phyloP scores from a whole-genome alignment of 2,329 filamentous ascomycete species.

The Orbilia ellipsospora region DNA sequence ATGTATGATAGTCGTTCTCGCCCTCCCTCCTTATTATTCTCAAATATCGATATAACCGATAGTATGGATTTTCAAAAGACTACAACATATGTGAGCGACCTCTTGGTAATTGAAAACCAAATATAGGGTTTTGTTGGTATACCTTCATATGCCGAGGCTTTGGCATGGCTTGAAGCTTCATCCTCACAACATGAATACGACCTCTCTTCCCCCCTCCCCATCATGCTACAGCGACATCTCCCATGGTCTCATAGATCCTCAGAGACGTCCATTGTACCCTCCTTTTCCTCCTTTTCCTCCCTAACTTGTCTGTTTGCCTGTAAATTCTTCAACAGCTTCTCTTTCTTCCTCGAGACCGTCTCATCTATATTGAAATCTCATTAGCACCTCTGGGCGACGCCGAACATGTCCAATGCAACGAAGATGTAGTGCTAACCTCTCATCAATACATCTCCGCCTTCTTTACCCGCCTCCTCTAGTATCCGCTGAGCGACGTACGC shows the following conservation, averaged over 20 bases:
- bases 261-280: slow-evolving; percentile 39
- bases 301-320: slow-evolving; percentile 24
- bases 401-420: background rate
- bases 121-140: too few species aligned
- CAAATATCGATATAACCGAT: too few species aligned
- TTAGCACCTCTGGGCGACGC: background rate
- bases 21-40: background rate
- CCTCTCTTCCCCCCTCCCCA: background rate
- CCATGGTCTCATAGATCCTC: slow-evolving; percentile 33
- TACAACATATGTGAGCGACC: too few species aligned
- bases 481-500: slow-evolving; percentile 42
- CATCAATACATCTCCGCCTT: slow-evolving; percentile 41
- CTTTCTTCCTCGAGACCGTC: slow-evolving; percentile 42
- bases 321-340: slow-evolving; percentile 49
- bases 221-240: background rate
- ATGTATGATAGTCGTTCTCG: background rate
- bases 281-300: slow-evolving; percentile 41
- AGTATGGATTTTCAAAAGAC: too few species aligned
- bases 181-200: too few species aligned
- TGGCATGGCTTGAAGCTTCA: too few species aligned
- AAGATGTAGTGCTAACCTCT: slow-evolving; percentile 21
- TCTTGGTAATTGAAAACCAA: too few species aligned
- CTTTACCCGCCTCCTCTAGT: slow-evolving; percentile 32
- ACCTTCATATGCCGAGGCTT: too few species aligned
- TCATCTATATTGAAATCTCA: slow-evolving; percentile 19